Percentiles rank a stretch among this genome's conserved stretches.
Conservation (phyloP, 1,284 basidiomycete genomes). For the Ganoderma sp. region DNA sequence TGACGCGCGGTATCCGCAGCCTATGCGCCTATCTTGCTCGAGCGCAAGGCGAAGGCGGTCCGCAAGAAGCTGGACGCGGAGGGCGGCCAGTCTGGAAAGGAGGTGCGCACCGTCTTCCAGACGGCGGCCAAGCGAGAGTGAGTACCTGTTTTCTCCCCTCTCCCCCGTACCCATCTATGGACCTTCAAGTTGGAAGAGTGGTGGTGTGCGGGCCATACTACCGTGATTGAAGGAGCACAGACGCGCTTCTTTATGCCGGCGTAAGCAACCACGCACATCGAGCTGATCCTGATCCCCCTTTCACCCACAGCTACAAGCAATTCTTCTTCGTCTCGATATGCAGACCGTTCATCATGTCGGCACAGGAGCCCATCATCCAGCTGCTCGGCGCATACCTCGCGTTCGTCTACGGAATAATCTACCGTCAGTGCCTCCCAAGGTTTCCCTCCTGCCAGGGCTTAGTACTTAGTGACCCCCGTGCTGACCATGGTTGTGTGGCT, state of each 20-base stretch:
- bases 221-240: no score
- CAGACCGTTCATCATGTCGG: conserved; percentile 56
- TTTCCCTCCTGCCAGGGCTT: no score
- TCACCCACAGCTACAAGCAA: conserved; percentile 45
- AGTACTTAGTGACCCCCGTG: no score
- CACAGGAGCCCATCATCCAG: conserved; percentile 54
- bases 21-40: conserved; percentile 66
- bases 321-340: conserved; percentile 49
- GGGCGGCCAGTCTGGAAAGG: conserved; percentile 42
- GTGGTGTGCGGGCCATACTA: no score
- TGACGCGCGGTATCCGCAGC: conserved; percentile 39
- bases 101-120: conserved; percentile 54
- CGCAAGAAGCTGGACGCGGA: conserved; percentile 53
- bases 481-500: no score
- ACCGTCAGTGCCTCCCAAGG: conserved; percentile 46
- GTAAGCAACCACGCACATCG: not conserved
- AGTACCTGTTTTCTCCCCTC: not conserved
- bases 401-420: conserved; percentile 57
- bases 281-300: not conserved
- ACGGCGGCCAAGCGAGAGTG: conserved; percentile 37
- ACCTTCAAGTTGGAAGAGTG: no score
- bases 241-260: not conserved
- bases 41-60: conserved; percentile 60
- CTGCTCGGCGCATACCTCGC: conserved; percentile 53
- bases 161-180: no score